Evolutionary conservation across 306 rosid species (phyloP).

Genomic region (Lotus japonicus): DNA sequence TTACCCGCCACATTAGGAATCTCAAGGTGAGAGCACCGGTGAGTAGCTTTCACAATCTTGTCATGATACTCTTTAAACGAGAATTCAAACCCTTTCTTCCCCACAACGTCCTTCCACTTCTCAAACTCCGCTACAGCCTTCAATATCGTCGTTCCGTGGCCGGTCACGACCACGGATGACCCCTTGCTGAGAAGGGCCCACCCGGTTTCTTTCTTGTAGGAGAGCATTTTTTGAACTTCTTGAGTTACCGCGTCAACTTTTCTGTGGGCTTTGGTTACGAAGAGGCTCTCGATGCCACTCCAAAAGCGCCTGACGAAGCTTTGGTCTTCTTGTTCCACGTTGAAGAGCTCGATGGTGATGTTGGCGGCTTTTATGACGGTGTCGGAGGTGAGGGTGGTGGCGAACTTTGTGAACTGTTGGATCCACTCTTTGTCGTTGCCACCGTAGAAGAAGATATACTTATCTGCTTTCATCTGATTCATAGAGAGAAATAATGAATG

Average conservation of each 20-base stretch:
- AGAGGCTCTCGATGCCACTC: conserved; percentile 47
- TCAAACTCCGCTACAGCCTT: conserved; percentile 52
- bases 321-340: conserved; percentile 37
- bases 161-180: conserved; percentile 31
- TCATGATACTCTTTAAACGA: conserved; percentile 21
- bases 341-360: conserved; percentile 33
- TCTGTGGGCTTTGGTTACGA: conserved; percentile 35
- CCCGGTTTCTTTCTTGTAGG: conserved; percentile 63
- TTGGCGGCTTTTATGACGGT: conserved; percentile 35
- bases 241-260: conserved; percentile 25
- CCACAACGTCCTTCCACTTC: conserved; percentile 48
- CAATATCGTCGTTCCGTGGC: conserved; percentile 43
- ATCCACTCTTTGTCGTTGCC: conserved; percentile 54
- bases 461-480: conserved; percentile 39
- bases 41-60: neutral
- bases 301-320: conserved; percentile 28
- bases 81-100: conserved; percentile 19
- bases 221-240: conserved; percentile 56
- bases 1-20: conserved; percentile 21
- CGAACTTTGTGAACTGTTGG: conserved; percentile 45
- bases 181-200: conserved; percentile 64
- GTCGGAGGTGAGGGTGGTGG: conserved; percentile 31
- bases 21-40: conserved; percentile 31
- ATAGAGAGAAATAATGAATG: neutral
- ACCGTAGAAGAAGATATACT: conserved; percentile 56